Percentiles rank a stretch among this genome's conserved stretches.
phyloP scores from a whole-genome alignment of 2,329 filamentous ascomycete species.

The Lachnellula willkommii region DNA sequence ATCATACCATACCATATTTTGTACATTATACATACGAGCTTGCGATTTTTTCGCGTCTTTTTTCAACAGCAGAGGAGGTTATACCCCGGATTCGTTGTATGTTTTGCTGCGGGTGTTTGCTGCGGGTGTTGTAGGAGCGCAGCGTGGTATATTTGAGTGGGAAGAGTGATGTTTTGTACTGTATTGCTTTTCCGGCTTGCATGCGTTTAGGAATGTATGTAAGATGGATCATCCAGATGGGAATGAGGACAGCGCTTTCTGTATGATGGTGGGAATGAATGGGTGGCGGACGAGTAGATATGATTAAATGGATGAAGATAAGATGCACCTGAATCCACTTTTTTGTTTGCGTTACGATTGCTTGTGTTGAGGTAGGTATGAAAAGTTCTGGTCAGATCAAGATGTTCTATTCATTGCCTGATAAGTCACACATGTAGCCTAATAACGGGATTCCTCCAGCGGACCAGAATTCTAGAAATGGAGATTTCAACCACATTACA shows the following conservation, averaged over 20 bases:
- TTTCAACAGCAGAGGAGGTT: constrained; percentile 11
- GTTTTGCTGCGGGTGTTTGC: not conserved
- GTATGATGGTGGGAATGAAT: not conserved
- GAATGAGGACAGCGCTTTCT: not conserved
- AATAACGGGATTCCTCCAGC: no score
- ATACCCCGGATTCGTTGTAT: constrained; percentile 11
- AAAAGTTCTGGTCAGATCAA: no score
- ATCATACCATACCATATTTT: not conserved
- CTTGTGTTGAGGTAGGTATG: no score
- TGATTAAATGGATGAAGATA: not conserved
- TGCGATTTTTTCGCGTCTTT: not conserved
- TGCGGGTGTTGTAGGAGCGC: not conserved
- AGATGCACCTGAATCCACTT: not conserved
- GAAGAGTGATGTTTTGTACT: not conserved
- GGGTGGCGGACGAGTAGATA: not conserved
- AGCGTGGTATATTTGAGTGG: not conserved
- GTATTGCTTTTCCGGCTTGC: not conserved
- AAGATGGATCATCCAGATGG: not conserved
- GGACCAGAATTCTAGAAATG: no score
- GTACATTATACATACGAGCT: not conserved
- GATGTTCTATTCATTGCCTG: no score
- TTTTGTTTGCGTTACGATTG: no score
- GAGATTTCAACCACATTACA: no score
- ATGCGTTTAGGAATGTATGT: not conserved
- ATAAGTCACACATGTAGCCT: no score